phyloP scores from a whole-genome alignment of 2,329 filamentous ascomycete species.

The Colletotrichum gigasporum region DNA sequence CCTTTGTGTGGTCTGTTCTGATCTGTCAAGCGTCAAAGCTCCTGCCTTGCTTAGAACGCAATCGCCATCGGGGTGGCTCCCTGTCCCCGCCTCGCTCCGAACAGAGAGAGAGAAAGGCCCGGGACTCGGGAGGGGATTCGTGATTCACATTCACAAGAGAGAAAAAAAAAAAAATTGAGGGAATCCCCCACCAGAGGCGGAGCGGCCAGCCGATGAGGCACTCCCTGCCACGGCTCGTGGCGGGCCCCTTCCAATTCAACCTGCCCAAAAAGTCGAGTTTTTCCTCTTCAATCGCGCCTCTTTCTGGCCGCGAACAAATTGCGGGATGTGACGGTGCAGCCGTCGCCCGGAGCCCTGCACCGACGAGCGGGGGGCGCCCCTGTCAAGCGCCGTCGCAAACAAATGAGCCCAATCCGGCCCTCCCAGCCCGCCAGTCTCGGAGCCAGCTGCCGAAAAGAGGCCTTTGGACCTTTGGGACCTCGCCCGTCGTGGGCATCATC shows the following conservation, averaged over 20 bases:
- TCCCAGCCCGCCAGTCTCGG: conserved; percentile 12
- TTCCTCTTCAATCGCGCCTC: not conserved
- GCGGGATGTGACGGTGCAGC: conserved; percentile 30
- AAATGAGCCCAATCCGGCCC: conserved; percentile 28
- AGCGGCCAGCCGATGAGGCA: conserved; percentile 1
- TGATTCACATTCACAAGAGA: too few species aligned
- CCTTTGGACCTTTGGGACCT: not conserved
- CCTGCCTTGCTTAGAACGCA: not conserved
- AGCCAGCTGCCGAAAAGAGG: conserved; percentile 22
- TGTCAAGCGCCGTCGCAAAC: conserved; percentile 34
- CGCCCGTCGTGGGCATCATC: not conserved
- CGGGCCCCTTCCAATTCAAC: not conserved
- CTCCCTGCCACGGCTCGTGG: not conserved
- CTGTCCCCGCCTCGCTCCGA: not conserved
- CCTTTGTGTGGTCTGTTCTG: conserved; percentile 4
- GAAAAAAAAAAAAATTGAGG: too few species aligned
- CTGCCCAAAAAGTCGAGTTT: not conserved
- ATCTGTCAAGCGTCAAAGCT: conserved; percentile 19
- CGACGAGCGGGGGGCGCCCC: conserved; percentile 9
- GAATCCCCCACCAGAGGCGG: not conserved
- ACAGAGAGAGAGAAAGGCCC: not conserved
- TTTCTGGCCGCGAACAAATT: conserved; percentile 26
- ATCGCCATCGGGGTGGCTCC: not conserved
- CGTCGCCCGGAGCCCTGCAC: conserved; percentile 1
- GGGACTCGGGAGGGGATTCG: conserved; percentile 3